Evolutionary conservation across 1,139 yeast genomes (phyloP), one percentile per base, ranked within the genome.

Genomic region (Blastobotrys niveus): DNA sequence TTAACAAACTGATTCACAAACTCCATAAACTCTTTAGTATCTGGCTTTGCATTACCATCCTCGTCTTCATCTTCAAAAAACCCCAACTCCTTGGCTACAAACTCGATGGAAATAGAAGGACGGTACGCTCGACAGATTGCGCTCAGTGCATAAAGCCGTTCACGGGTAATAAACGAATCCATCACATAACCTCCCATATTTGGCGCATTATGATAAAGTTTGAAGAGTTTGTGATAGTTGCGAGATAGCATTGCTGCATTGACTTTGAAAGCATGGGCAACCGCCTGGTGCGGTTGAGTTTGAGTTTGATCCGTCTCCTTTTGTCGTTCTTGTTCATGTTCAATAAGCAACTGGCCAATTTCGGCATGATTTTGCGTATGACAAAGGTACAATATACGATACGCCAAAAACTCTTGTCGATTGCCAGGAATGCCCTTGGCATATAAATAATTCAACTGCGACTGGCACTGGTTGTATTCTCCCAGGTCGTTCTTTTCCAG

Each of bases 391-490:
- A 88, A 67, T n/a, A 87, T 71, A 42, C 89, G 70, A 61, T 86
- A 89, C 38, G 86, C 74, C 42, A 80, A 64, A 58, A 85, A 86
- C 60, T 89, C 96, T 43, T 67, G 60, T n/a, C 63, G 61, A 41
- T 68, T 60, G 30, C 66, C 71, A 17, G 57, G 60, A 22, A 73
- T 55, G 9, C 68, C 65, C 34, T 58, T 54, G 26, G 71, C 74
- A 59, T 82, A 88, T 34, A 76, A 70, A 51, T 77, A 79, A 43
- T 60, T 61, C 41, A 89, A 66, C 57, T 88, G 88, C 15, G 94
- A 80, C 61, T 85, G 95, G 61, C 98, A 91, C 61, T 91, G 97
- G 63, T 91, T 91, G 63, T 84, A 89, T 60, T 91, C 98, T 5
- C 97, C 97, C 53, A 89, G 65, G 62, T 91, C 98, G 40, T 77